phyloP scores from a whole-genome alignment of 108 stramenopile genomes.

The Licmophora abbreviata region DNA sequence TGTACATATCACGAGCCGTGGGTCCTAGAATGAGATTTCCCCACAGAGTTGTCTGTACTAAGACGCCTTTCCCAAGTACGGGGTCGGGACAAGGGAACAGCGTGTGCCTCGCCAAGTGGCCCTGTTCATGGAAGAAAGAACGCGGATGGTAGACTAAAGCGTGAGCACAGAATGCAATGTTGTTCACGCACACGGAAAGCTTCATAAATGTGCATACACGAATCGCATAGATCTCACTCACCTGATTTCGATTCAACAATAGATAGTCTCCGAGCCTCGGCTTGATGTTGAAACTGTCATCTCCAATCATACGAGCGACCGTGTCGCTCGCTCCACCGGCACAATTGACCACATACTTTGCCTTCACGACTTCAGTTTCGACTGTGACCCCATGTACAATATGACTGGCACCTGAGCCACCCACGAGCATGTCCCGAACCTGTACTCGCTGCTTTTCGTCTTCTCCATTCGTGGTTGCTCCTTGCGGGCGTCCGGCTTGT shows the following conservation, averaged over 20 bases:
- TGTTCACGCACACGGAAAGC: not conserved
- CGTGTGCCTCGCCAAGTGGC: conserved; percentile 50
- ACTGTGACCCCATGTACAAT: conserved; percentile 49
- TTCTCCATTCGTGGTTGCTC: conserved; percentile 23
- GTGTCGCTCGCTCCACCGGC: conserved; percentile 66
- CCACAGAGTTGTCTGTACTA: conserved; percentile 77
- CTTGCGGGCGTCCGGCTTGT: conserved; percentile 32
- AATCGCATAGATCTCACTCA: conserved; percentile 1
- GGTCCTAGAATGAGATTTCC: conserved; percentile 75
- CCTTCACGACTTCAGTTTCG: conserved; percentile 38
- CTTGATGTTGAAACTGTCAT: conserved; percentile 65
- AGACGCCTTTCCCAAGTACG: conserved; percentile 67
- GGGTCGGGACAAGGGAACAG: conserved; percentile 82
- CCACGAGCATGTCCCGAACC: conserved; percentile 60
- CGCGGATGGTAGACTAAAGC: too few species aligned
- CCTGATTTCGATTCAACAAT: conserved; percentile 60
- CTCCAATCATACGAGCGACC: conserved; percentile 71
- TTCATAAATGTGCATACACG: not conserved
- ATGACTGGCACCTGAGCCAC: conserved; percentile 47
- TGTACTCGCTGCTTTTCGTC: conserved; percentile 23
- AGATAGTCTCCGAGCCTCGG: conserved; percentile 72
- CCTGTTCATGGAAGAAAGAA: conserved; percentile 13
- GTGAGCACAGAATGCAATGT: too few species aligned
- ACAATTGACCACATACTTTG: conserved; percentile 64
- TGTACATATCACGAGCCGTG: conserved; percentile 62